Conservation (phyloP, 306 rosid species). For the Corylus americana region DNA sequence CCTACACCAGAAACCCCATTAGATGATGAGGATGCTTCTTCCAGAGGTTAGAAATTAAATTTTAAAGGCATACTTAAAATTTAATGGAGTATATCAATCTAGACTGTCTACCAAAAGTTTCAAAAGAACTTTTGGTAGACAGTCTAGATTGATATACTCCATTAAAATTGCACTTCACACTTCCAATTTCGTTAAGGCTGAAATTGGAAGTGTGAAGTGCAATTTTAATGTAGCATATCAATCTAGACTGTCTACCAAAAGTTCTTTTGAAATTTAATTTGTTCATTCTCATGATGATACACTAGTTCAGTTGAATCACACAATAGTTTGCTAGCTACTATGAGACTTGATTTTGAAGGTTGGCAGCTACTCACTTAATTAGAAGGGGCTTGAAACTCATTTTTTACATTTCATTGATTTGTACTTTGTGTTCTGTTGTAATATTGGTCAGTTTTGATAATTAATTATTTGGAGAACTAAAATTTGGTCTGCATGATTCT, state of each 20-base stretch:
- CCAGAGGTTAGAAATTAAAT: slow-evolving; percentile 51
- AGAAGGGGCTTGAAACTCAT: background rate
- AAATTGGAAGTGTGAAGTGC: background rate
- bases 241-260: background rate
- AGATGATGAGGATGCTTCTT: slow-evolving; percentile 43
- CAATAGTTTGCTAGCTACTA: background rate
- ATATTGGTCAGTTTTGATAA: background rate
- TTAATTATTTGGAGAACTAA: slow-evolving; percentile 9
- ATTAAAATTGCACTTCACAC: too few species aligned
- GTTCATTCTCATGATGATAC: background rate
- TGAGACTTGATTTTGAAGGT: background rate
- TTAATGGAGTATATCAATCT: too few species aligned
- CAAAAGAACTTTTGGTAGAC: too few species aligned
- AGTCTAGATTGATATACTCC: too few species aligned
- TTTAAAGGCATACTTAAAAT: background rate
- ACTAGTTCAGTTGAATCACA: too few species aligned
- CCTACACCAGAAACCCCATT: slow-evolving; percentile 69
- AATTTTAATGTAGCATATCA: background rate
- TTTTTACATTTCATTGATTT: background rate
- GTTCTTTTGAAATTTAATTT: background rate
- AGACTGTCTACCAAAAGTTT: too few species aligned
- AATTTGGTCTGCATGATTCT: slow-evolving; percentile 1
- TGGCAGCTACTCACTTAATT: background rate
- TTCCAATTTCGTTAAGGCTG: background rate
- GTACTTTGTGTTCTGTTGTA: background rate